Evolutionary conservation across 2,329 filamentous ascomycete species (phyloP).

Genomic region (Colletotrichum tropicicola): DNA sequence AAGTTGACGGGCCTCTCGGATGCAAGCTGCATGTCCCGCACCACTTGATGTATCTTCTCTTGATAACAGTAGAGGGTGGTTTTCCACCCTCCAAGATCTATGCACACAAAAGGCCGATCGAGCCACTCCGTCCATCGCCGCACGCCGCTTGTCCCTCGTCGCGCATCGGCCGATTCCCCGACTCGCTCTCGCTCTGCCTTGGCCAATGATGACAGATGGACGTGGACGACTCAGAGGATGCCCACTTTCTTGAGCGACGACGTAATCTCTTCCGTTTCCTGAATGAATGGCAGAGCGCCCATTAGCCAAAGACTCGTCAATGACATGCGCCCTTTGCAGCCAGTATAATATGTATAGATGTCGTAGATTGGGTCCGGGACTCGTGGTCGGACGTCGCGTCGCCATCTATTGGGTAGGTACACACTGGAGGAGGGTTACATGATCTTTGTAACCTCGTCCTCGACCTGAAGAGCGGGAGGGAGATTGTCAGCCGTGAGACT

Average conservation of each 20-base stretch:
- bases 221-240: constrained; percentile 43
- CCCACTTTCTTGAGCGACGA: constrained; percentile 49
- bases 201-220: not conserved
- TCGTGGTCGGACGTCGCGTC: constrained; percentile 11
- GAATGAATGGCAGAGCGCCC: constrained; percentile 32
- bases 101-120: constrained; percentile 42
- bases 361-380: constrained; percentile 8
- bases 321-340: constrained; percentile 8
- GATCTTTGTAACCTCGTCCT: constrained; percentile 90
- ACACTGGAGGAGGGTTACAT: constrained; percentile 65
- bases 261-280: constrained; percentile 46
- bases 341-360: not conserved
- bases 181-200: not conserved
- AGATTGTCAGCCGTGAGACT: constrained; percentile 57
- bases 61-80: constrained; percentile 51
- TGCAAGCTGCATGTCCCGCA: not conserved
- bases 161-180: not conserved
- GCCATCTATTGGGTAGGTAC: constrained; percentile 21
- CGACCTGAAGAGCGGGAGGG: constrained; percentile 68
- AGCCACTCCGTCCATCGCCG: constrained; percentile 11
- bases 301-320: constrained; percentile 35
- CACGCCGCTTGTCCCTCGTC: constrained; percentile 7
- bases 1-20: constrained; percentile 1
- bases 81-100: constrained; percentile 56
- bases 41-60: constrained; percentile 41